These are phyloP conservation scores for Aspergillus novoparasiticus DNA, from an alignment of 2,329 filamentous ascomycete genomes.

Conservation along the genomic window DNA sequence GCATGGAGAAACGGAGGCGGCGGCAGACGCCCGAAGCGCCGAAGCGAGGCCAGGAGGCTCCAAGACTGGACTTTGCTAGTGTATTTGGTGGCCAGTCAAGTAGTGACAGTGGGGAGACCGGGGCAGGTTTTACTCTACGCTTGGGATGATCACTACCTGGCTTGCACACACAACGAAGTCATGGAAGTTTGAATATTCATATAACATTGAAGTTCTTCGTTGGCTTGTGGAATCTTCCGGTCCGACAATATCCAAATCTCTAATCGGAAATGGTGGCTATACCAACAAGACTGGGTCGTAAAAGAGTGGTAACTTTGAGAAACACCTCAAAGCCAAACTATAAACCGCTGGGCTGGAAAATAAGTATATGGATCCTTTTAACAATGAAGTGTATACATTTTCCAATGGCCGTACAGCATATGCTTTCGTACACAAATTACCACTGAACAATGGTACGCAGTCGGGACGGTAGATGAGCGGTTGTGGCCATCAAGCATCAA, in stretches of 20 bases:
- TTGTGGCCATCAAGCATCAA: conserved; percentile 6
- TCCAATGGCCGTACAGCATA: conserved; percentile 1
- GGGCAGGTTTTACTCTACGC: conserved; percentile 61
- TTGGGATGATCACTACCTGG: conserved; percentile 48
- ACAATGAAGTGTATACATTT: background rate
- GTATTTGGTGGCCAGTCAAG: conserved; percentile 69
- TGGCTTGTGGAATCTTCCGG: background rate
- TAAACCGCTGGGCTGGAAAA: background rate
- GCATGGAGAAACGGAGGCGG: conserved; percentile 77
- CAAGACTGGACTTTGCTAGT: conserved; percentile 66
- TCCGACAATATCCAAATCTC: background rate
- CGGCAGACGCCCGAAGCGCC: conserved; percentile 82
- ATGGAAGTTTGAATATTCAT: background rate
- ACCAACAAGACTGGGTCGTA: background rate
- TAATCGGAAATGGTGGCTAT: background rate
- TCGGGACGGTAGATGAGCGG: background rate
- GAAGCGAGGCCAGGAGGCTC: conserved; percentile 70
- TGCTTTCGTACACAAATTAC: conserved; percentile 2
- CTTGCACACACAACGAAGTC: background rate
- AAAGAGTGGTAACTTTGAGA: background rate
- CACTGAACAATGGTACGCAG: background rate
- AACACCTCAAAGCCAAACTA: background rate
- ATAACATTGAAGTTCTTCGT: background rate
- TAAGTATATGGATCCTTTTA: background rate
- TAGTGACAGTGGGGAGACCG: conserved; percentile 64